Base-by-base conservation (phyloP, 164 flowering plant genomes). In the Paratinospora sagittata region DNA sequence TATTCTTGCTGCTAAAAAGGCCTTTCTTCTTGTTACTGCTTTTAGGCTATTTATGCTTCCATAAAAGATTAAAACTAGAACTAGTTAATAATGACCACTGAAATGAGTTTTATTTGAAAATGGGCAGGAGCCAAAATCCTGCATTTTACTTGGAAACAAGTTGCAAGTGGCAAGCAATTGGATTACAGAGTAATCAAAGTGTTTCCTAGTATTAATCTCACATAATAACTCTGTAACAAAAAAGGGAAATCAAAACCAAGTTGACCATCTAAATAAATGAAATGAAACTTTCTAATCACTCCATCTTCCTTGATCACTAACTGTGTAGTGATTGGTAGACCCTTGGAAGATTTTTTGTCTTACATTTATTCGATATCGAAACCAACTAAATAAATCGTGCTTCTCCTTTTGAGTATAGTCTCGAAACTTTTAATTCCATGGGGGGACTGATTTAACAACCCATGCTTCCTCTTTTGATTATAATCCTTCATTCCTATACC, bases 211-310 rank as follows among this genome's bases (percentile, higher is more conserved):
- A n/a, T n/a, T n/a, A 52, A 52, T 52, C 58, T 14, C 58, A 52
- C 58, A 52, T 52, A 52, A 52, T 52, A n/a, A 52, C 58, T 52
- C n/a, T 52, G 58, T 52, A 49, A 49, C 57, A 49, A 49, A 49
- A 49, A 49, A 19, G 57, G 57, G 14, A 9, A 19, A 49, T 10
- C 16, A 17, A 49, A 49, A 49, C 12, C 57, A 49, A 49, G 4
- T 13, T 13, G 19, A 10, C 16, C 16, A 19, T 13, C 19, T 49
- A 52, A 52, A 52, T n/a, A n/a, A n/a, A n/a, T n/a, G n/a, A 52
- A 52, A 52, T 52, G 58, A 52, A 52, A 52, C 58, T 52, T 52
- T 52, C 19, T 16, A 52, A 19, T 52, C 58, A 52, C 58, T 52
- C 58, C 58, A 52, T 16, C 58, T 52, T 2, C 58, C 21, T 52